phyloP scores from a whole-genome alignment of 176 grass and related monocot genomes.

The Zoysia pacifica region DNA sequence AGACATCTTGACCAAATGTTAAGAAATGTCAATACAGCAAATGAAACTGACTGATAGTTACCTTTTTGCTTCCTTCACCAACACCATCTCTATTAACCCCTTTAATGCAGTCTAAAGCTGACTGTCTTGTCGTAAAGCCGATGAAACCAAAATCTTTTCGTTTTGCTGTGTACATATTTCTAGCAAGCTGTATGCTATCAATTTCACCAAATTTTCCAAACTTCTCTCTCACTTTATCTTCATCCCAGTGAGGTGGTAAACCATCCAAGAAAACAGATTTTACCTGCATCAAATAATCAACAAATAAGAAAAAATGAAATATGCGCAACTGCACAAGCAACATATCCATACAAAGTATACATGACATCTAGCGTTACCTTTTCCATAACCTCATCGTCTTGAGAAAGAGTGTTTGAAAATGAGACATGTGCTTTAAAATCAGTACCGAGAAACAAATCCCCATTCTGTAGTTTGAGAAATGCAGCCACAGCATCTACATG shows the following conservation, averaged over 20 bases:
- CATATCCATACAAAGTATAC: conserved; percentile 20
- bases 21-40: not conserved
- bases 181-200: conserved; percentile 63
- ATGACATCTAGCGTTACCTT: conserved; percentile 43
- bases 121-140: conserved; percentile 58
- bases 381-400: conserved; percentile 64
- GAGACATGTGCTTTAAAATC: conserved; percentile 70
- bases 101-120: conserved; percentile 64
- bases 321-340: not conserved
- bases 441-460: conserved; percentile 68
- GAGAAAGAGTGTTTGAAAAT: conserved; percentile 70
- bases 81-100: conserved; percentile 57
- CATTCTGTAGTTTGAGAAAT: conserved; percentile 67
- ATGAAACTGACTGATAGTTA: conserved; percentile 29
- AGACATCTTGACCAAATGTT: conserved; percentile 28
- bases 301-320: conserved; percentile 18
- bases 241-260: conserved; percentile 64
- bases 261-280: conserved; percentile 75
- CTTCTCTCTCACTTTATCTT: conserved; percentile 55
- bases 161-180: conserved; percentile 63
- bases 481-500: conserved; percentile 64
- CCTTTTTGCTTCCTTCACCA: conserved; percentile 50
- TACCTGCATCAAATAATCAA: conserved; percentile 46
- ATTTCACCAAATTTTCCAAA: conserved; percentile 72
- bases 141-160: conserved; percentile 73